Percentiles rank a stretch among this genome's conserved stretches.
phyloP scores from a whole-genome alignment of 148 eudicot genomes.

The Rhododendron henanense region DNA sequence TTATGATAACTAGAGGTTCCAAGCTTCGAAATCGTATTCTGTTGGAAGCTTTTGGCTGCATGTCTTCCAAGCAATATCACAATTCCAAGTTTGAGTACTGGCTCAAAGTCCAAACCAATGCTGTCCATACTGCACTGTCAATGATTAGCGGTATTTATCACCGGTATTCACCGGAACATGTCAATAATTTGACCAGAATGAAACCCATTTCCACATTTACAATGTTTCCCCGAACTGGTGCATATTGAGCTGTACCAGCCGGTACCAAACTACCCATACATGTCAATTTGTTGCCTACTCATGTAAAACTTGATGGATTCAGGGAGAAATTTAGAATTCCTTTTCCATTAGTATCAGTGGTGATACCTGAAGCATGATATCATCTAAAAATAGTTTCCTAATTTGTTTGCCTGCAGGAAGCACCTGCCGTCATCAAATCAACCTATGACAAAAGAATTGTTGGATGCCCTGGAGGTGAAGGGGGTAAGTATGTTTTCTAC shows the following conservation, averaged over 20 bases:
- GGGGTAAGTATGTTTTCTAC: slow-evolving; percentile 41
- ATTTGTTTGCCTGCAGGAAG: slow-evolving; percentile 45
- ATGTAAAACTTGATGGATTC: slow-evolving; percentile 25
- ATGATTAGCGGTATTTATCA: neutral
- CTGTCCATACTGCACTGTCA: neutral
- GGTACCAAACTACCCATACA: neutral
- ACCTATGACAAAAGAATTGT: slow-evolving; percentile 70
- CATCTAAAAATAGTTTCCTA: neutral
- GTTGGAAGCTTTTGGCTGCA: neutral
- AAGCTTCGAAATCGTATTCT: neutral
- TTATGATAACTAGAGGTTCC: neutral
- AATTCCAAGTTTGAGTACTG: neutral
- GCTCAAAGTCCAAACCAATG: neutral
- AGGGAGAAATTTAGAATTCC: neutral
- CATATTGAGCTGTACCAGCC: neutral
- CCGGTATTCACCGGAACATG: neutral
- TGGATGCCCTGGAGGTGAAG: slow-evolving; percentile 83
- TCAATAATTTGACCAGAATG: neutral
- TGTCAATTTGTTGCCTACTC: neutral
- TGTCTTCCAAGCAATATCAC: neutral
- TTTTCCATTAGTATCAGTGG: neutral
- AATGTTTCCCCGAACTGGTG: neutral
- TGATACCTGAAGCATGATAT: neutral
- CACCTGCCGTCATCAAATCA: slow-evolving; percentile 66
- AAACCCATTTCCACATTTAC: neutral